These are phyloP conservation scores for Croton setiger DNA, from an alignment of 441 rosid species.

Conservation along the genomic window DNA sequence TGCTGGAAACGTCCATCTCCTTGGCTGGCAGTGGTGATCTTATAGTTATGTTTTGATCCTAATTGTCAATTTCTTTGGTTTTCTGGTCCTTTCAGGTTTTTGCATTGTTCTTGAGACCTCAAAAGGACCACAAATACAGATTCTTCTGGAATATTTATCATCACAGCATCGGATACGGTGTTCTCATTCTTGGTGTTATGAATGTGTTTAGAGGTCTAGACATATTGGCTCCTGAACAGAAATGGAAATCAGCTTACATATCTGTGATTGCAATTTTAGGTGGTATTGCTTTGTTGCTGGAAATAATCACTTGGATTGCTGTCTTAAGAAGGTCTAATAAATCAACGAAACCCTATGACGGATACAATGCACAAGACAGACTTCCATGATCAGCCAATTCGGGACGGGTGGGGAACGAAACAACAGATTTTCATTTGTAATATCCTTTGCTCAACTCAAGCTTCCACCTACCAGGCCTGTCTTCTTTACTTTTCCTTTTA, in stretches of 20 bases:
- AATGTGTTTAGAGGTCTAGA: slow-evolving; percentile 55
- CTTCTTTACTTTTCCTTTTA: not conserved
- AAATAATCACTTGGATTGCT: slow-evolving; percentile 36
- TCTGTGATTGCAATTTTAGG: slow-evolving; percentile 29
- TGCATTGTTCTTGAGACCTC: slow-evolving; percentile 49
- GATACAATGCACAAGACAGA: too few species aligned
- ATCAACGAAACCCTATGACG: slow-evolving; percentile 49
- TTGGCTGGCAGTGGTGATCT: slow-evolving; percentile 6
- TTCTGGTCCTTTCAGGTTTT: slow-evolving; percentile 30
- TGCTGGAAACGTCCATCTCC: not conserved
- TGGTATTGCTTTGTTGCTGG: slow-evolving; percentile 33
- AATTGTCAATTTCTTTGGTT: not conserved
- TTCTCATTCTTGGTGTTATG: slow-evolving; percentile 35
- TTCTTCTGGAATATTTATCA: slow-evolving; percentile 62
- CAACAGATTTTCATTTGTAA: slow-evolving; percentile 17
- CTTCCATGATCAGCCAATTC: slow-evolving; percentile 19
- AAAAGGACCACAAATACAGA: slow-evolving; percentile 50
- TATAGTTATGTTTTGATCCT: not conserved
- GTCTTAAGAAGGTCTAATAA: slow-evolving; percentile 33
- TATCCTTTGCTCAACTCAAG: slow-evolving; percentile 2
- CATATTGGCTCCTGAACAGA: slow-evolving; percentile 35
- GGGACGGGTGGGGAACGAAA: too few species aligned
- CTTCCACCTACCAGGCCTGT: slow-evolving; percentile 11
- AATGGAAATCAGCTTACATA: slow-evolving; percentile 37
- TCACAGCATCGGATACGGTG: slow-evolving; percentile 39